These are phyloP conservation scores for Flaveria bidentis DNA, from an alignment of 129 eudicot genomes.

Conservation along the genomic window DNA sequence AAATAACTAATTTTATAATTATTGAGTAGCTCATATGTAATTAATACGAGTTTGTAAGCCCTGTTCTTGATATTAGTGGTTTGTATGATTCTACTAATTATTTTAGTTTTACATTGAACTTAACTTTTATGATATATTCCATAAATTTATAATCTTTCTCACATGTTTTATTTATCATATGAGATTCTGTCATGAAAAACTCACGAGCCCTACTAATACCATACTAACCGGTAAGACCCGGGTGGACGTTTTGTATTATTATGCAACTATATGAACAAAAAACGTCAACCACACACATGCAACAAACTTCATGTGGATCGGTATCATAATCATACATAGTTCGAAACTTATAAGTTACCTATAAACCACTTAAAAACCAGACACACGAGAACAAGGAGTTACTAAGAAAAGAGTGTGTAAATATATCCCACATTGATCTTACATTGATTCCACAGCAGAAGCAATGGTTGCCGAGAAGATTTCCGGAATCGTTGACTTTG, in stretches of 20 bases:
- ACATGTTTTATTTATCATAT: too few relatives aligned
- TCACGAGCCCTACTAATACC: too few relatives aligned
- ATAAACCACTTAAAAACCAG: constrained; percentile 1
- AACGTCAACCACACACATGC: background rate
- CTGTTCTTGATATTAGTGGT: too few relatives aligned
- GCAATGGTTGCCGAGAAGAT: too few relatives aligned
- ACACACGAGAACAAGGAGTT: background rate
- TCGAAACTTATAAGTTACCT: background rate
- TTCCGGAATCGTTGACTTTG: constrained; percentile 33
- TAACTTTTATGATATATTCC: too few relatives aligned
- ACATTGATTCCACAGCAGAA: constrained; percentile 25
- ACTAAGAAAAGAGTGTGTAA: background rate
- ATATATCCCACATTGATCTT: constrained; percentile 20
- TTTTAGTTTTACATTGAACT: too few relatives aligned
- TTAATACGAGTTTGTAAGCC: too few relatives aligned
- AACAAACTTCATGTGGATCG: background rate
- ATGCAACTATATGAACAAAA: background rate
- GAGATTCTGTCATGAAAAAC: too few relatives aligned
- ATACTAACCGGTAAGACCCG: background rate
- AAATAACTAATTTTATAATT: too few relatives aligned
- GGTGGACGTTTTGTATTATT: background rate
- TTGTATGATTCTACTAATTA: too few relatives aligned
- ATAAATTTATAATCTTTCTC: too few relatives aligned
- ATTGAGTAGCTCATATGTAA: too few relatives aligned
- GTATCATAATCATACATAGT: constrained; percentile 8